Conservation (phyloP, 2,329 filamentous ascomycete genomes). For the Sordariomycetes sp. region DNA sequence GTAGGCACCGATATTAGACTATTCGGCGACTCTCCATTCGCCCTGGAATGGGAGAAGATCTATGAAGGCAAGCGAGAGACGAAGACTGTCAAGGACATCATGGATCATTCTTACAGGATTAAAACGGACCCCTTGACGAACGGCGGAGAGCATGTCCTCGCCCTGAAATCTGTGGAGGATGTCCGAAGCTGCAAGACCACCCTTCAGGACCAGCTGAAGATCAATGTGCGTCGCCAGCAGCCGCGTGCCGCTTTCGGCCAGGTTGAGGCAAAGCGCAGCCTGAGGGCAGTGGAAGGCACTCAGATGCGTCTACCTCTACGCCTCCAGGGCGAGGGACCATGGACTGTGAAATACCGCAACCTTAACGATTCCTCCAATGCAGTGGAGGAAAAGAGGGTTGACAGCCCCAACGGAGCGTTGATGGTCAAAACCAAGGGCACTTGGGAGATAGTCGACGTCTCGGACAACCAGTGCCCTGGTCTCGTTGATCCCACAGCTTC, state of each 20-base stretch:
- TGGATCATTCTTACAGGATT: conserved; percentile 57
- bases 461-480: conserved; percentile 75
- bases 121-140: conserved; percentile 64
- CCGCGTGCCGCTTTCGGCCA: conserved; percentile 80
- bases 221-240: conserved; percentile 79
- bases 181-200: conserved; percentile 78
- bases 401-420: conserved; percentile 57
- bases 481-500: conserved; percentile 65
- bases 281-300: conserved; percentile 69
- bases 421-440: conserved; percentile 57
- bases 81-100: conserved; percentile 54
- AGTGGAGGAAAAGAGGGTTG: conserved; percentile 38
- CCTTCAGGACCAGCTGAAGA: conserved; percentile 74
- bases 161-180: conserved; percentile 80
- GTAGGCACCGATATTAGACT: conserved; percentile 67
- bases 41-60: conserved; percentile 83
- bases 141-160: conserved; percentile 84
- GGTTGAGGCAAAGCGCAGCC: conserved; percentile 68
- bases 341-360: conserved; percentile 71
- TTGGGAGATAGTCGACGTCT: conserved; percentile 72
- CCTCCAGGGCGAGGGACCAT: conserved; percentile 77
- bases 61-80: conserved; percentile 79
- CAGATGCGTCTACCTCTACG: conserved; percentile 69
- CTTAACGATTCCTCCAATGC: conserved; percentile 37
- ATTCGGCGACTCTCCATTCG: conserved; percentile 78